Percentiles rank a stretch among this genome's conserved stretches.
Evolutionary conservation across 2,329 filamentous ascomycete species (phyloP).

Genomic region (Colletotrichum sp.): DNA sequence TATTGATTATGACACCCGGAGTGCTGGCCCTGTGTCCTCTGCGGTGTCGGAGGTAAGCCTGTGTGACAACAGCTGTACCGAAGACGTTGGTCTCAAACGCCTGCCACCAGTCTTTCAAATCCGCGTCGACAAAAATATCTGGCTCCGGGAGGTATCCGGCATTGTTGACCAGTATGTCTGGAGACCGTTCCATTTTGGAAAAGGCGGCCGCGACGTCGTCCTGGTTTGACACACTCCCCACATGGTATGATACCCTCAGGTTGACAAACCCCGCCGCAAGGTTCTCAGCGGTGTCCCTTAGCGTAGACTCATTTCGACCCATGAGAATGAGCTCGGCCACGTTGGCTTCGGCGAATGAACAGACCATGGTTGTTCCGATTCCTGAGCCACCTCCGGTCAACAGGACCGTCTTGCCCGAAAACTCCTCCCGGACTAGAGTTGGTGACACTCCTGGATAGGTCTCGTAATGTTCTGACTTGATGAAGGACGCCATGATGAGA

Average conservation of each 20-base stretch:
- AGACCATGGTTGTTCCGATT: constrained; percentile 70
- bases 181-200: background rate
- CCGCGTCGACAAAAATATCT: background rate
- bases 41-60: background rate
- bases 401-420: constrained; percentile 56
- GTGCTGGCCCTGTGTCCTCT: background rate
- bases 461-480: background rate
- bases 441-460: background rate
- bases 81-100: constrained; percentile 9
- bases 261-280: background rate
- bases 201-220: background rate
- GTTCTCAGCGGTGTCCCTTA: background rate
- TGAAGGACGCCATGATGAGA: background rate
- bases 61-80: background rate
- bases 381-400: constrained; percentile 72
- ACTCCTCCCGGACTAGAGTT: background rate
- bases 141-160: background rate
- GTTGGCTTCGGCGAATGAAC: constrained; percentile 52
- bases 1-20: background rate
- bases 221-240: background rate
- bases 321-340: constrained; percentile 41
- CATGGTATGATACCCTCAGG: background rate
- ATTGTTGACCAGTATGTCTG: background rate
- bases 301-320: constrained; percentile 37
- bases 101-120: background rate